phyloP scores from a whole-genome alignment of 306 rosid species.

The Dalbergia cultrata region DNA sequence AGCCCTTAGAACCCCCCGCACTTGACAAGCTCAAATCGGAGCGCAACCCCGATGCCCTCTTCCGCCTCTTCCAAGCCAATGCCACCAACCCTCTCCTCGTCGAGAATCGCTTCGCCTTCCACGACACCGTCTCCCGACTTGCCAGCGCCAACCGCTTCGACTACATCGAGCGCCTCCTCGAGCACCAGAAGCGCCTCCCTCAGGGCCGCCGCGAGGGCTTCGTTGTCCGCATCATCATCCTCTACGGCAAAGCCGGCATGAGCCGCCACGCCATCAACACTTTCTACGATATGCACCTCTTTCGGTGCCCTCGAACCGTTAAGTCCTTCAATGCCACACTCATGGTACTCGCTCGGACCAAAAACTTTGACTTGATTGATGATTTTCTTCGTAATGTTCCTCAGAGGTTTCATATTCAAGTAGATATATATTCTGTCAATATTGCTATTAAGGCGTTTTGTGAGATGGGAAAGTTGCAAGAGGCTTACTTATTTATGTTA shows the following conservation, averaged over 20 bases:
- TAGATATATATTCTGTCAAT: slow-evolving; percentile 66
- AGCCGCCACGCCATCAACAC: slow-evolving; percentile 65
- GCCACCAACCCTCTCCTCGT: slow-evolving; percentile 67
- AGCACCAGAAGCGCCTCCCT: slow-evolving; percentile 74
- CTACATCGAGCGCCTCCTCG: slow-evolving; percentile 70
- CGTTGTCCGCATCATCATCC: slow-evolving; percentile 66
- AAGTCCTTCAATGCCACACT: slow-evolving; percentile 80
- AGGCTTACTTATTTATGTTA: slow-evolving; percentile 68
- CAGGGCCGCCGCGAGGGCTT: slow-evolving; percentile 85
- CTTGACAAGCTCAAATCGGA: slow-evolving; percentile 69
- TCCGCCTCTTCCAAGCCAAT: slow-evolving; percentile 70
- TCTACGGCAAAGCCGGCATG: slow-evolving; percentile 86
- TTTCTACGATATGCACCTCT: slow-evolving; percentile 67
- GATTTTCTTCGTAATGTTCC: slow-evolving; percentile 48
- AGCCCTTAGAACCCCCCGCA: slow-evolving; percentile 60
- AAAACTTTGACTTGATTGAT: slow-evolving; percentile 48
- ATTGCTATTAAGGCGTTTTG: slow-evolving; percentile 70
- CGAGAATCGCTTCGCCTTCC: slow-evolving; percentile 73
- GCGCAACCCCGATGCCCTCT: slow-evolving; percentile 70
- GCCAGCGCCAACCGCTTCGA: slow-evolving; percentile 80
- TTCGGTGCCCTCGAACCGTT: slow-evolving; percentile 65
- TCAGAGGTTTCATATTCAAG: slow-evolving; percentile 47
- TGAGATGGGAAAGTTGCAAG: slow-evolving; percentile 51
- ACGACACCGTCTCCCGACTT: slow-evolving; percentile 73
- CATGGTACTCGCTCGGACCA: slow-evolving; percentile 62